Evolutionary conservation across 352 stramenopile genomes (phyloP), one percentile per base, ranked within the genome.

Genomic region (Phytophthora tentaculata): DNA sequence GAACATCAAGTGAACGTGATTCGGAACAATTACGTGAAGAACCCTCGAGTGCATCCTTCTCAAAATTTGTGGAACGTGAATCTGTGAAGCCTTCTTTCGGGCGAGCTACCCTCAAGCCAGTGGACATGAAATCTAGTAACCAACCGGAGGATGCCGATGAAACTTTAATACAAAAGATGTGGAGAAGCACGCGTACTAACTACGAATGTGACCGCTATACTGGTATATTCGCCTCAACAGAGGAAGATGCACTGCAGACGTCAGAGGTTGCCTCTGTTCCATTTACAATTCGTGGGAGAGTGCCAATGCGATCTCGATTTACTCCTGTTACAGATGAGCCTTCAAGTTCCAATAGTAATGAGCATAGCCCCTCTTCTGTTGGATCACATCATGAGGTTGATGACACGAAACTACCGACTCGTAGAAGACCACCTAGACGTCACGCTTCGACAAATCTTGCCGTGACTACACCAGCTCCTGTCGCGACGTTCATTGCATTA

Each of bases 291-390:
- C 49, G 37, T n/a, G 79, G 79, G 1, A 66, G 71, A 13, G 79
- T 90, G 9, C 79, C 81, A 6, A 83, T 88, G 10, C 75, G 79
- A 39, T 43, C 23, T 35, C 61, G 44, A 3, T n/a, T 10, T 22
- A 8, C 14, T 16, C 22, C 54, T 39, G 37, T 28, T 54, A 48
- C 29, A n/a, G 29, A 37, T 56, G 61, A 59, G 23, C 10, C 9
- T 43, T 58, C 47, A 12, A 63, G 19, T 26, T 58, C 45, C 20
- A 59, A 24, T 17, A 32, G 24, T 17, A 41, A 4, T 23, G 41
- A 51, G 13, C 26, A 39, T 2, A 45, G 19, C 14, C 13, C 37
- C 1, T 50, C n/a, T 24, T 32, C 43, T 17, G 5, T 9, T 43
- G 41, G 23, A 16, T 60, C 37, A n/a, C 19, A 32, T 32, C 28